Evolutionary conservation across 352 stramenopile genomes (phyloP).

Genomic region (Pythium guiyangense): DNA sequence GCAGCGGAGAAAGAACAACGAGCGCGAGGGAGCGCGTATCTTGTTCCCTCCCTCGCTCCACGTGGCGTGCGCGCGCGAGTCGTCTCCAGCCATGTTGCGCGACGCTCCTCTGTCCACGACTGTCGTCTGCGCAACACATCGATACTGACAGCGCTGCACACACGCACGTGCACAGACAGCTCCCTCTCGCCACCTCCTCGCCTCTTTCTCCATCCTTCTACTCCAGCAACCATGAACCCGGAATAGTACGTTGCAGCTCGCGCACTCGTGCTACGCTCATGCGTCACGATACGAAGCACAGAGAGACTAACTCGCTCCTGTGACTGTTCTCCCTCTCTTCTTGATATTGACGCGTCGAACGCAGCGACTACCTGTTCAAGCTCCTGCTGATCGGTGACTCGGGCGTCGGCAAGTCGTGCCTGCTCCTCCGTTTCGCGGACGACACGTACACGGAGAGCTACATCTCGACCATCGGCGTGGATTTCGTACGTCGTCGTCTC

Average conservation of each 20-base stretch:
- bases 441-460: conserved; percentile 99
- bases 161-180: background rate
- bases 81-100: too few relatives aligned
- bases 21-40: background rate
- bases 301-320: background rate
- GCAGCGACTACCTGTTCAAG: conserved; percentile 98
- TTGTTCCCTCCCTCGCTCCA: background rate
- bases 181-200: background rate
- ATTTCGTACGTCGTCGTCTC: conserved; percentile 93
- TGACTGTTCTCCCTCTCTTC: background rate
- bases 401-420: conserved; percentile 97
- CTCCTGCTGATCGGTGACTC: conserved; percentile 97
- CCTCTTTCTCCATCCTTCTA: background rate
- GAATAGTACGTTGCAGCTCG: conserved; percentile 83
- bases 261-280: too few relatives aligned
- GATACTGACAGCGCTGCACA: too few relatives aligned
- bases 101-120: too few relatives aligned
- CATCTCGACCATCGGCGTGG: conserved; percentile 99
- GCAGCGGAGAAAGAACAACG: background rate
- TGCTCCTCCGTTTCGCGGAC: conserved; percentile 98
- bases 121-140: too few relatives aligned
- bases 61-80: background rate
- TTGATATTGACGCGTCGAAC: conserved; percentile 6
- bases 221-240: conserved; percentile 76
- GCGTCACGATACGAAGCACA: too few relatives aligned